A percentile compares a stretch with the other conserved stretches of the same genome.
Conservation (phyloP, 805 yeast genomes). For the Kuraishia capsulata region DNA sequence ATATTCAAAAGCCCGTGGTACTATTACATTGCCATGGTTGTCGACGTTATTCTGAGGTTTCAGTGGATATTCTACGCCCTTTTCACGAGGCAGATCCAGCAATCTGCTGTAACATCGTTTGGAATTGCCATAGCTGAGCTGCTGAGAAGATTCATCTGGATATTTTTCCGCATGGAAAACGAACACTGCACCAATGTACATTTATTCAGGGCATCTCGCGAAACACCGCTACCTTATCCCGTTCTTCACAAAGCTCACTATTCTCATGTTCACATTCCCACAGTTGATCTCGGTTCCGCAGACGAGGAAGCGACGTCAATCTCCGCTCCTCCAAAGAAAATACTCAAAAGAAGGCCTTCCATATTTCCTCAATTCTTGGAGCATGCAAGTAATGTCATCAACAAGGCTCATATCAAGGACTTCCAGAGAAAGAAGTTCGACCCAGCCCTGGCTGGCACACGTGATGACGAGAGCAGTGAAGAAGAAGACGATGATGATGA, state of each 20-base stretch:
- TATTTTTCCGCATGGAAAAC: conserved; percentile 88
- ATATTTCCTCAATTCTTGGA: conserved; percentile 19
- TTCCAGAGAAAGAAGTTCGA: conserved; percentile 57
- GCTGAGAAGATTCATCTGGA: conserved; percentile 80
- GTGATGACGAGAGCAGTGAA: conserved; percentile 13
- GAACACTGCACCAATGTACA: conserved; percentile 91
- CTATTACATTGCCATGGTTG: conserved; percentile 67
- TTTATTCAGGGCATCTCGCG: conserved; percentile 79
- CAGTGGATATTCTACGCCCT: conserved; percentile 90
- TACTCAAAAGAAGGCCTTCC: background rate
- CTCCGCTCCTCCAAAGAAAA: background rate
- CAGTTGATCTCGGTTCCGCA: background rate
- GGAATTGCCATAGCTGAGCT: conserved; percentile 77
- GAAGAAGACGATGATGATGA: conserved; percentile 14
- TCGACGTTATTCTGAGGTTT: conserved; percentile 69
- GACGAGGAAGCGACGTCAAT: background rate
- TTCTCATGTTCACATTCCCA: background rate
- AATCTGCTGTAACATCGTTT: conserved; percentile 82
- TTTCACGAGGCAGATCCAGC: conserved; percentile 69
- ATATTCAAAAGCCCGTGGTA: conserved; percentile 49
- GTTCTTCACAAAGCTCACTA: conserved; percentile 13
- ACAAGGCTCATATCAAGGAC: conserved; percentile 76
- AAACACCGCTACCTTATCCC: conserved; percentile 76
- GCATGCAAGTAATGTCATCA: conserved; percentile 44
- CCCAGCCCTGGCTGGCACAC: conserved; percentile 24